phyloP scores from a whole-genome alignment of 2,329 filamentous ascomycete genomes.

The Sporothrix sp. region DNA sequence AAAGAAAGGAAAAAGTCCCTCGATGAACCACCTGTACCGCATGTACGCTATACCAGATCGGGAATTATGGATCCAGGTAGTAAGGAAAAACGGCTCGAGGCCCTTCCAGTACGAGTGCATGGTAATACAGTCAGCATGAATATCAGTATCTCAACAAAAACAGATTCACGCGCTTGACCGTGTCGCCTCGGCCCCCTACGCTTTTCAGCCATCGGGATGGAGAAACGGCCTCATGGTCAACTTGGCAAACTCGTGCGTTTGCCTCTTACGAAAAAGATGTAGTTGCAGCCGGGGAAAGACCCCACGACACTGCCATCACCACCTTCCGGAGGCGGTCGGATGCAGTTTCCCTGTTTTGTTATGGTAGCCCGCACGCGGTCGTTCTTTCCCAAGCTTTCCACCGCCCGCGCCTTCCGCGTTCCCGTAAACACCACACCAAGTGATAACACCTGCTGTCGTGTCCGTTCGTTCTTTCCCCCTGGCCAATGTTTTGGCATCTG shows the following conservation, averaged over 20 bases:
- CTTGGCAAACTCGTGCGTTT: constrained; percentile 4
- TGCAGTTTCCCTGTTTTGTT: no score
- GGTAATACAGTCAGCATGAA: background rate
- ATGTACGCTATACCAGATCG: no score
- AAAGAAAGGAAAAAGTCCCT: no score
- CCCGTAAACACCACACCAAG: background rate
- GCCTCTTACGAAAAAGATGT: no score
- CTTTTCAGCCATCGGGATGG: background rate
- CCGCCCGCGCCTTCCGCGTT: background rate
- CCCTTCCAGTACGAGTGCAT: no score
- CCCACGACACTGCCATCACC: no score
- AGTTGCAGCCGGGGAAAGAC: no score
- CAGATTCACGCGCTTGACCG: background rate
- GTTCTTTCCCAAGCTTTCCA: background rate
- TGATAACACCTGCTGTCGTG: background rate
- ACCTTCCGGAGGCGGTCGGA: constrained; percentile 9
- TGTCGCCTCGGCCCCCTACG: background rate
- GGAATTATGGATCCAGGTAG: no score
- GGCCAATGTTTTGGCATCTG: background rate
- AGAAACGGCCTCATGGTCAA: background rate
- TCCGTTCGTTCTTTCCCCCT: background rate
- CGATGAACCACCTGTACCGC: no score
- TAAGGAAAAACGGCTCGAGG: no score
- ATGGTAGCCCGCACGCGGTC: background rate
- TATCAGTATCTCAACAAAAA: constrained; percentile 4